Base-by-base conservation (phyloP, 805 yeast genomes). In the Yamadazyma kitorensis region DNA sequence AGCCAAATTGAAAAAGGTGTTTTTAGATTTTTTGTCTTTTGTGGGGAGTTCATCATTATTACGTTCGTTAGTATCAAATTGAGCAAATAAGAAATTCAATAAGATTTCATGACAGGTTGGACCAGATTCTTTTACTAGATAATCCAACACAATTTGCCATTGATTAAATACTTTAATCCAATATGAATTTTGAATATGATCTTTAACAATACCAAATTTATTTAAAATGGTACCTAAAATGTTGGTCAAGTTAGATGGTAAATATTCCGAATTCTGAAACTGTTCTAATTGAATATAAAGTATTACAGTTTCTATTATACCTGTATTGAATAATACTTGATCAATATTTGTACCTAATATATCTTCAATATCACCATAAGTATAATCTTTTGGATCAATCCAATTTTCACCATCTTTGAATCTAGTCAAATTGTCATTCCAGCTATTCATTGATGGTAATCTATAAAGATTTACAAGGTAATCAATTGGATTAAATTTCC, bases 211-310 rank as follows among this genome's bases (percentile, higher is more conserved):
- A 16, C 51, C 49, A 33, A 66, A 64, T 37, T 58, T 61, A 15
- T 34, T 36, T 22, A 68, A 48, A 2, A 64, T 51, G 2, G 32
- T 22, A 31, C 63, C 68, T 17, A 68, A 35, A 25, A 65, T 54
- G 4, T 17, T 30, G 3, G 47, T 27, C 18, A 64, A 34, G 17
- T 57, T 58, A 5, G 34, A 27, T 0, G 70, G 46, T 19, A 64
- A 51, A 34, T 47, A 67, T n/a, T 64, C 68, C 1, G 56, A 45
- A 31, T 61, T 52, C 36, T 64, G 72, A 30, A 65, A 57, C 41
- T 60, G 68, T 37, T 64, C 67, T 12, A 68, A 48, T 43, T 67
- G 72, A 21, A 63, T 41, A 37, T 63, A 66, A 25, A 61, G 42
- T 5, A 66, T 47, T 12, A 67, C 30, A 0, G 68, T 34, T 41